These are phyloP conservation scores for Kentomonas sorsogonicus DNA, from an alignment of 208 protist species.

Conservation along the genomic window DNA sequence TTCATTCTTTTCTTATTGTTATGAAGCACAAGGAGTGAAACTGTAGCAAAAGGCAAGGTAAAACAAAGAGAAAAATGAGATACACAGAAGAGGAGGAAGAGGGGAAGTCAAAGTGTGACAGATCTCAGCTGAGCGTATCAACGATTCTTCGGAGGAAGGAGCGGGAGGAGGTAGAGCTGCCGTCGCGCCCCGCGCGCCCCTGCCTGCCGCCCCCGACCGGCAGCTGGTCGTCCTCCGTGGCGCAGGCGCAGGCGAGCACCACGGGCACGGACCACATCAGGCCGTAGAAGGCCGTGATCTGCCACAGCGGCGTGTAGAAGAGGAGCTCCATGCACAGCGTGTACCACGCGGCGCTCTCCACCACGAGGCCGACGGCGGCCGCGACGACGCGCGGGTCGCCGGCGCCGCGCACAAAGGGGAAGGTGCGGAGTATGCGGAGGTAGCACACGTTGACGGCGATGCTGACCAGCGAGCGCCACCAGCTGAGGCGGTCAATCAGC, in stretches of 20 bases:
- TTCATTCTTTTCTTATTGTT: too few species aligned
- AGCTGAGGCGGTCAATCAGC: neutral
- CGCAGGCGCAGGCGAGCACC: slow-evolving; percentile 36
- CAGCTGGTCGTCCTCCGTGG: slow-evolving; percentile 43
- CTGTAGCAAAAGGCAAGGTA: too few species aligned
- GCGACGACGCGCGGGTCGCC: slow-evolving; percentile 24
- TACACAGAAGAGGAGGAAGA: too few species aligned
- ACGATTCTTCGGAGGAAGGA: too few species aligned
- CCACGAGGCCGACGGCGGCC: slow-evolving; percentile 16
- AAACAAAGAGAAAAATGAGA: too few species aligned
- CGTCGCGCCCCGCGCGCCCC: too few species aligned
- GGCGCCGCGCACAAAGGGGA: slow-evolving; percentile 33
- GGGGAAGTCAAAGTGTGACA: too few species aligned
- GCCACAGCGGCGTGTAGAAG: slow-evolving; percentile 18
- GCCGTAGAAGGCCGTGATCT: slow-evolving; percentile 38
- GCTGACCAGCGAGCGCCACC: neutral
- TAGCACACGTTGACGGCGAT: neutral
- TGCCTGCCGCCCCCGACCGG: slow-evolving; percentile 19
- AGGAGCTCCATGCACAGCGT: slow-evolving; percentile 22
- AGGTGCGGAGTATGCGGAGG: slow-evolving; percentile 23
- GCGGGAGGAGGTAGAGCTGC: too few species aligned
- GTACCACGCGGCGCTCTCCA: slow-evolving; percentile 54
- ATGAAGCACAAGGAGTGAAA: too few species aligned
- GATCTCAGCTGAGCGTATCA: too few species aligned
- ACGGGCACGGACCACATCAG: slow-evolving; percentile 60